A percentile compares a stretch with the other conserved stretches of the same genome.
Evolutionary conservation across 169 alveolate species (phyloP).

Genomic region (Plasmodium cynomolgi): DNA sequence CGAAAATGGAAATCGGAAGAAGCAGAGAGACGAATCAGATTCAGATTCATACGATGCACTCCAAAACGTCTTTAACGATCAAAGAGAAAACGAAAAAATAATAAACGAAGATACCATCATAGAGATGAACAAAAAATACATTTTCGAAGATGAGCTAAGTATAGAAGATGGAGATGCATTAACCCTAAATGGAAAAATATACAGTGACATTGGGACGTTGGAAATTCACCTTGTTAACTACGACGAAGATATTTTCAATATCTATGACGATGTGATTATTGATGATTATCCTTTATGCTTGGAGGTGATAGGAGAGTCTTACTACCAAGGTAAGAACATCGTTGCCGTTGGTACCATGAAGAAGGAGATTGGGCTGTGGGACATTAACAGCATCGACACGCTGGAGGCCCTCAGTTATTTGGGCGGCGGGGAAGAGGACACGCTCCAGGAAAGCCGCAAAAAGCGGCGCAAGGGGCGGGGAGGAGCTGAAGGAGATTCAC

Average conservation of each 20-base stretch:
- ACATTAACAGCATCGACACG: conserved; percentile 12
- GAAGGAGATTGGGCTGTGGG: conserved; percentile 42
- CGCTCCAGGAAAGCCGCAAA: not conserved
- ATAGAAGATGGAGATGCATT: conserved; percentile 27
- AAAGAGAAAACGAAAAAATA: conserved; percentile 8
- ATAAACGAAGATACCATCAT: conserved; percentile 16
- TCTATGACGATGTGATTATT: conserved; percentile 55
- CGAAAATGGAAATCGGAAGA: not conserved
- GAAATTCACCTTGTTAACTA: conserved; percentile 56
- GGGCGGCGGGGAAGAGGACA: not conserved
- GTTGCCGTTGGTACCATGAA: conserved; percentile 61
- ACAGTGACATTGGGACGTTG: conserved; percentile 50
- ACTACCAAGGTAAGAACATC: conserved; percentile 8
- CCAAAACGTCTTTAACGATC: conserved; percentile 16
- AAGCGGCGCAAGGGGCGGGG: not conserved
- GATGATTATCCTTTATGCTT: conserved; percentile 48
- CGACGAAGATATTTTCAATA: conserved; percentile 43
- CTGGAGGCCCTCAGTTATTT: conserved; percentile 45
- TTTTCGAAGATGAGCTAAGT: conserved; percentile 60
- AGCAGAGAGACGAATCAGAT: not conserved
- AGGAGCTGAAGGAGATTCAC: not conserved
- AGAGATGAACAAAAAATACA: conserved; percentile 11
- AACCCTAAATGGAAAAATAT: conserved; percentile 44
- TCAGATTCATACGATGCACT: not conserved
- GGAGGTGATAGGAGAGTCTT: not conserved